A percentile compares a stretch with the other conserved stretches of the same genome.
Conservation (phyloP, 2,329 filamentous ascomycete genomes). For the Neofusicoccum cordaticola region DNA sequence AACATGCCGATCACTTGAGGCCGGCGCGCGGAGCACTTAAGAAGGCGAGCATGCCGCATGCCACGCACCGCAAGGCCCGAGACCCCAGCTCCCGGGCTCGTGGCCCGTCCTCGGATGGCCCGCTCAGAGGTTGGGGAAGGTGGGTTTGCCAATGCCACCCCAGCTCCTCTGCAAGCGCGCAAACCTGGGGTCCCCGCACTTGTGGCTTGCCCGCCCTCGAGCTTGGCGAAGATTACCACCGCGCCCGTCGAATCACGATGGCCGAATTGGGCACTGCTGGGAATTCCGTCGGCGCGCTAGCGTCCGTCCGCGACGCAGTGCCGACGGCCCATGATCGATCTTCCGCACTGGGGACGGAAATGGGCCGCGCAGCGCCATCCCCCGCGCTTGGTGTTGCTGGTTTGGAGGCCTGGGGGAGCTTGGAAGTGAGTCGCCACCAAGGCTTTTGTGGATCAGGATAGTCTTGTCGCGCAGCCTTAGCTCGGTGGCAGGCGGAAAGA, state of each 20-base stretch:
- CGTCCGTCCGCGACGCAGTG: neutral
- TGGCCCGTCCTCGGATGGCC: neutral
- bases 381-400: neutral
- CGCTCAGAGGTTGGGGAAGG: neutral
- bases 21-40: neutral
- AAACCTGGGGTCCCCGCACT: constrained; percentile 11
- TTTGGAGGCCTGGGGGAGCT: neutral
- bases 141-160: neutral
- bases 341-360: constrained; percentile 4
- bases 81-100: neutral
- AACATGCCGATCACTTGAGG: neutral
- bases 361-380: neutral
- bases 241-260: neutral
- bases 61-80: neutral
- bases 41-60: neutral
- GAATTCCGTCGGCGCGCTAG: neutral
- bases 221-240: neutral
- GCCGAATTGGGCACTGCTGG: neutral
- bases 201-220: neutral
- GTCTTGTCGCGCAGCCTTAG: neutral
- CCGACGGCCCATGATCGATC: neutral
- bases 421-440: neutral
- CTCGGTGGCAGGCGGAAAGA: neutral
- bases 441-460: neutral
- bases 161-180: neutral